Evolutionary conservation across 176 grass and related monocot genomes (phyloP).

Genomic region (Tillandsia fasciculata): DNA sequence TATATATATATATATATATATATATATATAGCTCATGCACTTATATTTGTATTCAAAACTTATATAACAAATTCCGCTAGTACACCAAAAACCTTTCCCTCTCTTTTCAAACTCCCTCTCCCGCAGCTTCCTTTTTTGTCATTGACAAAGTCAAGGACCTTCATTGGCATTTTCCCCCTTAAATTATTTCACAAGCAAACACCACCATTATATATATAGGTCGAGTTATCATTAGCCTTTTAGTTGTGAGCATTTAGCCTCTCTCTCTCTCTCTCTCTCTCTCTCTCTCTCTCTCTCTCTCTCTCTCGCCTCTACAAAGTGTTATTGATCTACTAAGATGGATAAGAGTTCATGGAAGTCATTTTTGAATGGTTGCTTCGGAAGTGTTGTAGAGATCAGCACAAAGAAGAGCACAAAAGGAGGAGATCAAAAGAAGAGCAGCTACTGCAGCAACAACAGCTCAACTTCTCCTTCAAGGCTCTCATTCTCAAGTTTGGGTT

Average conservation of each 20-base stretch:
- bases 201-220: not conserved
- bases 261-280: too few relatives aligned
- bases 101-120: not conserved
- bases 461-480: conserved; percentile 15
- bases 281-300: too few relatives aligned
- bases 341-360: not conserved
- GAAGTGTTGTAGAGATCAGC: not conserved
- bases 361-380: not conserved
- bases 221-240: too few relatives aligned
- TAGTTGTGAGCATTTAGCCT: too few relatives aligned
- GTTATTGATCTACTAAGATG: not conserved
- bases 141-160: not conserved
- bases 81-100: not conserved
- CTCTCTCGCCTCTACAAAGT: too few relatives aligned
- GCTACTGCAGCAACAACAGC: not conserved
- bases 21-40: too few relatives aligned
- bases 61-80: too few relatives aligned
- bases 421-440: not conserved
- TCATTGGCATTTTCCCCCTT: too few relatives aligned
- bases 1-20: too few relatives aligned
- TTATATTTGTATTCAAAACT: too few relatives aligned
- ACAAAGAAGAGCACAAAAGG: not conserved
- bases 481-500: conserved; percentile 53
- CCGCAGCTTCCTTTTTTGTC: not conserved
- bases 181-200: not conserved